A percentile compares a stretch with the other conserved stretches of the same genome.
Conservation (phyloP, 192 early-diverging fungal species). For the Geosiphon pyriformis region DNA sequence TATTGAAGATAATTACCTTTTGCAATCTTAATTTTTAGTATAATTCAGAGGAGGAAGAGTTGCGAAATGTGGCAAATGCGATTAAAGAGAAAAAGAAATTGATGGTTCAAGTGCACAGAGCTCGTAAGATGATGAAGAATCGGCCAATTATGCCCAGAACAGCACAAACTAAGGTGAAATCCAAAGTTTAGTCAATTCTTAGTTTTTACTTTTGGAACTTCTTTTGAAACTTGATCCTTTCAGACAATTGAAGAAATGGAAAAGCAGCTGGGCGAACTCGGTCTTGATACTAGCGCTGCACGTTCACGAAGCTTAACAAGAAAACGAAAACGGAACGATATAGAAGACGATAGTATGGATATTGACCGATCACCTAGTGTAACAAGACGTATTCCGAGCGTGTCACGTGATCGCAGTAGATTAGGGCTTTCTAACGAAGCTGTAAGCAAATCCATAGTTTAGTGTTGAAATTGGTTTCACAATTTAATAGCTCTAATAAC, state of each 20-base stretch:
- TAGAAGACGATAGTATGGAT: constrained; percentile 61
- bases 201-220: neutral
- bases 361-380: constrained; percentile 52
- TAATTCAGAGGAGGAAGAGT: constrained; percentile 76
- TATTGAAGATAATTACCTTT: neutral
- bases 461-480: neutral
- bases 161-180: constrained; percentile 34
- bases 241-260: constrained; percentile 59
- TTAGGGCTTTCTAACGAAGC: neutral
- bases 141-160: constrained; percentile 64
- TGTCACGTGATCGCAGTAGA: constrained; percentile 5
- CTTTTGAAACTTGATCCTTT: neutral
- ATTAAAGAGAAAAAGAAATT: constrained; percentile 85
- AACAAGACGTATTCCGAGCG: constrained; percentile 17
- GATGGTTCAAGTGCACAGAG: constrained; percentile 68
- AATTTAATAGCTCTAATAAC: neutral
- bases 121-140: constrained; percentile 74
- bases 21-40: constrained; percentile 35
- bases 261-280: constrained; percentile 63
- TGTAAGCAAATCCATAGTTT: neutral
- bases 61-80: constrained; percentile 69
- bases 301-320: constrained; percentile 57
- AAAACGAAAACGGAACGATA: constrained; percentile 74
- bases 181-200: constrained; percentile 22
- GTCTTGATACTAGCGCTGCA: constrained; percentile 63